Conservation (phyloP, 768 basidiomycete genomes). For the Boletus huronensis region DNA sequence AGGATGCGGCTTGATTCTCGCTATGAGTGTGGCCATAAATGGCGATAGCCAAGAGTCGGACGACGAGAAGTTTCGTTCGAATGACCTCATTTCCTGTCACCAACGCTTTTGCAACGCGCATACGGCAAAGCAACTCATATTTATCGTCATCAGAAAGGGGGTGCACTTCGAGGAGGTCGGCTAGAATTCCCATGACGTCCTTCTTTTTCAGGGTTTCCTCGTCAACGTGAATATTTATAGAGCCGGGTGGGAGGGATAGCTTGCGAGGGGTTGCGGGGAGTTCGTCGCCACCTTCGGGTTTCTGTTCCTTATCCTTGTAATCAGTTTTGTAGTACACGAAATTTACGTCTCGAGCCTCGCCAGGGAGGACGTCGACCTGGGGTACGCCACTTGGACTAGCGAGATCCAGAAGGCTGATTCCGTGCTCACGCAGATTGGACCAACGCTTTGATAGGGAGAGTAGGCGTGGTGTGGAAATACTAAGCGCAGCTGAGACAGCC, state of each 20-base stretch:
- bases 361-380: slow-evolving; percentile 60
- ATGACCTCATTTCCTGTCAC: slow-evolving; percentile 53
- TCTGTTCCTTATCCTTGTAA: slow-evolving; percentile 43
- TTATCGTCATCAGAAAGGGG: slow-evolving; percentile 77
- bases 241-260: slow-evolving; percentile 39
- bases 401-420: slow-evolving; percentile 71
- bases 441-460: slow-evolving; percentile 82
- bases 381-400: slow-evolving; percentile 50
- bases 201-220: slow-evolving; percentile 57
- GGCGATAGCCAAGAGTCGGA: slow-evolving; percentile 83
- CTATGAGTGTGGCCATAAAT: slow-evolving; percentile 86
- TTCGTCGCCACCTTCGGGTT: slow-evolving; percentile 43
- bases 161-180: slow-evolving; percentile 64
- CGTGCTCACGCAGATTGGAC: slow-evolving; percentile 78
- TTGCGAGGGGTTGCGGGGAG: slow-evolving; percentile 50
- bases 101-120: slow-evolving; percentile 74
- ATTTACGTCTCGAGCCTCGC: slow-evolving; percentile 73
- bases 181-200: slow-evolving; percentile 71
- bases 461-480: slow-evolving; percentile 75
- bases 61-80: slow-evolving; percentile 75
- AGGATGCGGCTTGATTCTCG: slow-evolving; percentile 74
- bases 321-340: slow-evolving; percentile 79
- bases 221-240: slow-evolving; percentile 60
- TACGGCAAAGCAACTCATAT: slow-evolving; percentile 84
- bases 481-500: slow-evolving; percentile 78